Base-by-base conservation (phyloP, 306 rosid species). In the Mimosa pudica region DNA sequence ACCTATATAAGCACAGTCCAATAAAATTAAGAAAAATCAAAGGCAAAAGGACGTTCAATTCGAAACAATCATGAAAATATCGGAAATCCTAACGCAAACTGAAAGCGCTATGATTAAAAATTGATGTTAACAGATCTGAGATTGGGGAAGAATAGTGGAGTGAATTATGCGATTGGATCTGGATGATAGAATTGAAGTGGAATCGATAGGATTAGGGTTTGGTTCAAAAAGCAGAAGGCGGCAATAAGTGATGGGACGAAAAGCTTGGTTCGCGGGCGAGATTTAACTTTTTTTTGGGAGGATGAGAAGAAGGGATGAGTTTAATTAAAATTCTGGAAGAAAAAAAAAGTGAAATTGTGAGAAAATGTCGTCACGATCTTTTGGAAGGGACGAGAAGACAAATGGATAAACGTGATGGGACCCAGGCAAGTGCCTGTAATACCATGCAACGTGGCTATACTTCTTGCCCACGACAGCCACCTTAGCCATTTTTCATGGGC, bases 231-330 rank as follows among this genome's bases (percentile, higher is more conserved):
- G 82, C 60, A 45, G 77, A 79, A 83, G 70, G 97, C 93, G 94
- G 86, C 89, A 90, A 89, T 84, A 75, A 84, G 82, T 81, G 30
- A 24, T 73, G 86, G 87, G 89, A 85, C 79, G 82, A 86, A 85
- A 84, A 77, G 89, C 82, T 77, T 78, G 89, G 86, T 87, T 90
- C 89, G 89, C 90, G 97, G 93, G 81, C 81, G 79, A 89, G 92
- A 91, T 90, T 91, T 87, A 71, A 89, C 85, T 87, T 87, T 85
- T 60, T 79, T 85, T 60, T 79, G 80, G 80, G 81, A 82, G 86
- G 82, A 68, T 78, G 64, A 85, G 75, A 76, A 85, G 75, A 76
- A 85, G 72, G 72, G 81, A 78, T 77, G 80, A 83, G 88, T 68
- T 72, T 77, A 42, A 66, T 7, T 63, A 61, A 76, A 75, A 11